Evolutionary conservation across 805 yeast genomes (phyloP).

Genomic region (Hanseniaspora jakobsenii): DNA sequence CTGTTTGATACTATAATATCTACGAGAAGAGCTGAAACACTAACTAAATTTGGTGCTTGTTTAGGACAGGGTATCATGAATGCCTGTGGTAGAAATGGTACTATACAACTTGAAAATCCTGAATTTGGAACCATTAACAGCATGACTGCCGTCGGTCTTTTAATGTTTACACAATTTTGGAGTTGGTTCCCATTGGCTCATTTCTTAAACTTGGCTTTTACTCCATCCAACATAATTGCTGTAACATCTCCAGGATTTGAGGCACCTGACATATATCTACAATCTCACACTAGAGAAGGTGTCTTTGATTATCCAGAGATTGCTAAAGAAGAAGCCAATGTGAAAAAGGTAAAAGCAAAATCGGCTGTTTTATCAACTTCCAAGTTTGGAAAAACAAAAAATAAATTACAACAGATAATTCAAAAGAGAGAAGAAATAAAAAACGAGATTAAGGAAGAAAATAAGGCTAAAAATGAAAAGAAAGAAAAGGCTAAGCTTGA

Average conservation of each 20-base stretch:
- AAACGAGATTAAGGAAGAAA: constrained; percentile 68
- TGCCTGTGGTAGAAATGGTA: constrained; percentile 97
- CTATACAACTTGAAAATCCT: constrained; percentile 75
- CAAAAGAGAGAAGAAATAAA: constrained; percentile 28
- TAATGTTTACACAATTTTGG: constrained; percentile 89
- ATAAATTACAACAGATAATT: constrained; percentile 11
- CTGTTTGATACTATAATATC: constrained; percentile 62
- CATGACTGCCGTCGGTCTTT: constrained; percentile 83
- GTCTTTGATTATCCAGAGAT: constrained; percentile 84
- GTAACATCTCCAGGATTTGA: constrained; percentile 65
- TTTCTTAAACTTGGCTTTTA: constrained; percentile 78
- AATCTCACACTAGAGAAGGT: constrained; percentile 70
- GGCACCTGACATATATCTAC: constrained; percentile 70
- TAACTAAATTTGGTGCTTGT: constrained; percentile 96
- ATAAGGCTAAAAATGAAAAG: constrained; percentile 41
- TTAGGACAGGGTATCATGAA: constrained; percentile 94
- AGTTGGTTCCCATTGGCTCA: constrained; percentile 97
- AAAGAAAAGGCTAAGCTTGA: constrained; percentile 36
- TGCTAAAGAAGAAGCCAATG: constrained; percentile 62
- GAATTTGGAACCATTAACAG: constrained; percentile 84
- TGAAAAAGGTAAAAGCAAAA: constrained; percentile 76
- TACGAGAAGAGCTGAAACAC: constrained; percentile 87
- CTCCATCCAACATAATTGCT: constrained; percentile 85
- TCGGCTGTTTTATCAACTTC: constrained; percentile 91
- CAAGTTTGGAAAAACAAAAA: constrained; percentile 38